phyloP scores from a whole-genome alignment of 2,329 filamentous ascomycete genomes.

The Microsporum audouinii region DNA sequence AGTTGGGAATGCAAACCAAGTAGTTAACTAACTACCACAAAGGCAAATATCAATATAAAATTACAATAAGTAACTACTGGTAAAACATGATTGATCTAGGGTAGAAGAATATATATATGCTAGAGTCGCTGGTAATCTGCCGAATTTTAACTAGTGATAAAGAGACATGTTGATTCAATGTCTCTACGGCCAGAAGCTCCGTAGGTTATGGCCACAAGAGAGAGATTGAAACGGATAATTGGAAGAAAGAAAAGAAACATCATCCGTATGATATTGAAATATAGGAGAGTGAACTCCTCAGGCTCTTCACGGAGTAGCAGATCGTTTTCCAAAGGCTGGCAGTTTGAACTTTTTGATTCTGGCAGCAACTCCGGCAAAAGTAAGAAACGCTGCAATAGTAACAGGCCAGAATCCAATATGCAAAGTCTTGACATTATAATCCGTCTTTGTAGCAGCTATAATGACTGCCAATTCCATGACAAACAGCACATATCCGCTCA shows the following conservation, averaged over 20 bases:
- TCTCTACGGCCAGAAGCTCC: no score
- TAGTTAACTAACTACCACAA: not conserved
- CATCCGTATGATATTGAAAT: not conserved
- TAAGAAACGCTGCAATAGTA: slow-evolving; percentile 52
- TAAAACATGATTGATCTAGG: no score
- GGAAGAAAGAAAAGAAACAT: not conserved
- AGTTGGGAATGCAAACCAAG: not conserved
- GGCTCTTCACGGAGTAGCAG: not conserved
- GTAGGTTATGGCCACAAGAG: no score
- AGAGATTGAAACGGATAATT: not conserved
- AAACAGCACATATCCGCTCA: slow-evolving; percentile 62
- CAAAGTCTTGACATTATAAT: slow-evolving; percentile 57
- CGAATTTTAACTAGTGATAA: no score
- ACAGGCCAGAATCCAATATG: slow-evolving; percentile 67
- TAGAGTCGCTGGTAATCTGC: no score
- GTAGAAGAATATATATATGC: no score
- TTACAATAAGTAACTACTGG: no score
- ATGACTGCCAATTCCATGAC: slow-evolving; percentile 63
- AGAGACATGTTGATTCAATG: no score
- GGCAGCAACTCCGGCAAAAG: slow-evolving; percentile 61
- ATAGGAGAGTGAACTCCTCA: not conserved
- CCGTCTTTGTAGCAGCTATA: slow-evolving; percentile 61
- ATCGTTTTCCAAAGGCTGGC: not conserved
- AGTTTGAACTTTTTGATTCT: slow-evolving; percentile 76
- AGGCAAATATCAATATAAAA: no score